phyloP scores from a whole-genome alignment of 2,329 filamentous ascomycete species.

The Hymenoscyphus infarciens region DNA sequence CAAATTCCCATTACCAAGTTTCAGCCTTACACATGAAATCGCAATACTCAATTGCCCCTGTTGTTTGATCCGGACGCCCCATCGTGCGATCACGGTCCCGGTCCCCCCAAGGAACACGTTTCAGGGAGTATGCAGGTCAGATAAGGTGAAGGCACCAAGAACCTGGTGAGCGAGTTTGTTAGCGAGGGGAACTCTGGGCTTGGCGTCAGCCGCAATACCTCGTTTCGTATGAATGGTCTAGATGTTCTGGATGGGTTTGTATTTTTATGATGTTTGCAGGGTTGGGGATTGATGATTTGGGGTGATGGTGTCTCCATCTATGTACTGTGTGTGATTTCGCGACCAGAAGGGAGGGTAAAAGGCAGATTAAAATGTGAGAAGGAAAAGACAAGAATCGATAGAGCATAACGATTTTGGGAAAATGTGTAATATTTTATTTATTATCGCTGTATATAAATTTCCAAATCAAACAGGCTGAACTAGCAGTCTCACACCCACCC shows the following conservation, averaged over 20 bases:
- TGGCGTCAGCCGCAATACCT: not conserved
- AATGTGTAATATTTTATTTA: not conserved
- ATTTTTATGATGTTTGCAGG: too few relatives aligned
- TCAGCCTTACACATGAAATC: too few relatives aligned
- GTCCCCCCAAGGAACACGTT: not conserved
- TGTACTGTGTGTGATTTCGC: not conserved
- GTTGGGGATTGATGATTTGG: too few relatives aligned
- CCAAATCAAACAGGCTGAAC: not conserved
- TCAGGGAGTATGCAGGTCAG: constrained; percentile 1
- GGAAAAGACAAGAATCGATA: not conserved
- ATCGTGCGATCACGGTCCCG: not conserved
- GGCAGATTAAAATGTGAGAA: too few relatives aligned
- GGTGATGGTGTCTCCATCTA: not conserved
- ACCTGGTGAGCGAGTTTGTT: too few relatives aligned
- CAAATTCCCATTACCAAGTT: too few relatives aligned
- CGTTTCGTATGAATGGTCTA: not conserved
- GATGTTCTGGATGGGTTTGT: not conserved
- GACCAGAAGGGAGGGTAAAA: too few relatives aligned
- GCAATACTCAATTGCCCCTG: too few relatives aligned
- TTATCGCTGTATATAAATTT: not conserved
- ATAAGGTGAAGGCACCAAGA: not conserved
- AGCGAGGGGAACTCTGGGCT: not conserved
- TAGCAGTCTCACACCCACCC: not conserved
- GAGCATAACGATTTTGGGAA: not conserved
- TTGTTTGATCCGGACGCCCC: not conserved